A percentile compares a stretch with the other conserved stretches of the same genome.
Conservation (phyloP, 331 rosid genomes). For the Cydonia oblonga region DNA sequence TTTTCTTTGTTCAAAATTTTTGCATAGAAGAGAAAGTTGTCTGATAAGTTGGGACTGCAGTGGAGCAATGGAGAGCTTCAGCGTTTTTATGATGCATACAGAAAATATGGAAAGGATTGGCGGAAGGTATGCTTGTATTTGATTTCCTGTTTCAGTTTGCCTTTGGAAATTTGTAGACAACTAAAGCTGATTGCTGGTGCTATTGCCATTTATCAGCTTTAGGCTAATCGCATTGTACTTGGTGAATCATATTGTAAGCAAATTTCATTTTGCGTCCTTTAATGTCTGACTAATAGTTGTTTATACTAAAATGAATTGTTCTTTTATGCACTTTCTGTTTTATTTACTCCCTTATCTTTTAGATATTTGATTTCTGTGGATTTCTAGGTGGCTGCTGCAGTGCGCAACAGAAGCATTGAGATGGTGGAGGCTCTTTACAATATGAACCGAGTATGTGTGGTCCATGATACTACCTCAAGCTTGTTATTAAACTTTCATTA, state of each 20-base stretch:
- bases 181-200: neutral
- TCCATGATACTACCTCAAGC: conserved; percentile 5
- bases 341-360: neutral
- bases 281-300: neutral
- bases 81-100: conserved; percentile 59
- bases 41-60: conserved; percentile 53
- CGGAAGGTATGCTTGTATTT: conserved; percentile 34
- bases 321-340: neutral
- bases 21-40: conserved; percentile 58
- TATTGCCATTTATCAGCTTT: neutral
- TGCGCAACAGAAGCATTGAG: conserved; percentile 41
- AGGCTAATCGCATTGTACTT: neutral
- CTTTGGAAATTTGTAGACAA: conserved; percentile 8
- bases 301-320: neutral
- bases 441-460: conserved; percentile 42
- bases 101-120: conserved; percentile 68
- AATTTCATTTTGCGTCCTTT: neutral
- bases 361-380: conserved; percentile 13
- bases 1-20: conserved; percentile 8
- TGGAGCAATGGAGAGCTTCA: conserved; percentile 62
- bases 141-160: conserved; percentile 5
- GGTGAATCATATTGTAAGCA: neutral
- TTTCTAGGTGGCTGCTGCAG: conserved; percentile 49
- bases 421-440: conserved; percentile 80
- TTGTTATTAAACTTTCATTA: neutral